Base-by-base conservation (phyloP, 352 stramenopile genomes). In the Aphanomyces invadans region DNA sequence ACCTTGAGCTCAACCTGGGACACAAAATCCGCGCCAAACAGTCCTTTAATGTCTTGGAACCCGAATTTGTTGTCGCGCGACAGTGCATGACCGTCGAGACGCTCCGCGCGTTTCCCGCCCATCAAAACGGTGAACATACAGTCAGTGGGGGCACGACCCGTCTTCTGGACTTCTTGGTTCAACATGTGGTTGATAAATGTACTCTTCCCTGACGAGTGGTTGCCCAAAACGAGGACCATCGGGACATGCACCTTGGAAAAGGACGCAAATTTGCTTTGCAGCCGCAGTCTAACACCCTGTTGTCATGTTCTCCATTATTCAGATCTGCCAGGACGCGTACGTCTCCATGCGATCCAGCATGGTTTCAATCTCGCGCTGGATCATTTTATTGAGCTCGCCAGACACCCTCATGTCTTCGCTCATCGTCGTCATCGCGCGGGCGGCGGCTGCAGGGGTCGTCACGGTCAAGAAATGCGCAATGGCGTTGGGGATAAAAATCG, bases 101-200 rank as follows among this genome's bases (percentile, higher is more conserved):
- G 79, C 73, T 94, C 83, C 12, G 83, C 83, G 23, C 85, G 75
- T 15, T 71, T 67, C 28, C 85, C 85, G 39, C 85, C 85, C 1
- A 83, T 80, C 2, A 94, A 59, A 23, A 94, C 81, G 15, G 85
- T 94, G 70, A 94, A 94, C 26, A 81, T 92, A 36, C 79, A 92
- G 70, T 94, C 85, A 2, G 85, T 94, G 0, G 85, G 85, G 2
- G 85, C 85, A 17, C 85, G 77, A 2, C 77, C 73, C 1, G 85
- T 90, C 77, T 94, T 94, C 63, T 94, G 85, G 26, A 94, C 80
- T 33, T 85, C 73, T 53, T 90, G 81, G 21, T 78, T 74, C 49
- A 94, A 73, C 83, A 94, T 92, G 74, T 94, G 76, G 69, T 94
- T 94, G 71, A 94, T 94, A 63, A 94, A 92, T 5, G 85, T 94